phyloP scores from a whole-genome alignment of 345 rosid genomes.

The Syzygium grande region DNA sequence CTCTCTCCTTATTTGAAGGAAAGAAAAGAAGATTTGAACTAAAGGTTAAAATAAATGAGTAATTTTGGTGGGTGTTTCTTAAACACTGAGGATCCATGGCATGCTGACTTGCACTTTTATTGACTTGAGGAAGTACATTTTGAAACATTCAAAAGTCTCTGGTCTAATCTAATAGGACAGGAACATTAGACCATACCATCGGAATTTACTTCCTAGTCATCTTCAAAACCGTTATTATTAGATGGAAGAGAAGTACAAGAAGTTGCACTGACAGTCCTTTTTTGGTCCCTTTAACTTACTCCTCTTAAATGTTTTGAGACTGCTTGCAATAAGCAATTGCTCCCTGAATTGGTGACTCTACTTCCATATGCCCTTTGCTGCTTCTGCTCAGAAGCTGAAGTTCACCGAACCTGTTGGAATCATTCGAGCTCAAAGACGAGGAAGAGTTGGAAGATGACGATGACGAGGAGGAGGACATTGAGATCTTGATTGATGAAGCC shows the following conservation, averaged over 20 bases:
- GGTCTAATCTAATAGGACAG: neutral
- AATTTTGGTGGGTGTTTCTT: neutral
- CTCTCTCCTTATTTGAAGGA: neutral
- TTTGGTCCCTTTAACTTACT: neutral
- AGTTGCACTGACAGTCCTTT: neutral
- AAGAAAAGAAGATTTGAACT: neutral
- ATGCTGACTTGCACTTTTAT: neutral
- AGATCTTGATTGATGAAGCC: constrained; percentile 27
- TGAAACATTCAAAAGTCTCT: neutral
- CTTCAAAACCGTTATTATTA: neutral
- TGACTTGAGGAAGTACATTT: neutral
- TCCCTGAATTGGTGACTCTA: constrained; percentile 80
- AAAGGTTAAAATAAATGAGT: neutral
- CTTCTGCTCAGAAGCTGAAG: constrained; percentile 3
- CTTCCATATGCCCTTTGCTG: constrained; percentile 22
- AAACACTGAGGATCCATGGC: neutral
- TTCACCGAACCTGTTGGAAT: neutral
- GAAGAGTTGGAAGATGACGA: constrained; percentile 1
- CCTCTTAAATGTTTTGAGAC: neutral
- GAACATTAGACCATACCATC: neutral
- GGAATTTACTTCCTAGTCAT: neutral
- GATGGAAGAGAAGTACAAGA: neutral
- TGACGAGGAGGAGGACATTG: constrained; percentile 18
- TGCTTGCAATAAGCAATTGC: constrained; percentile 91
- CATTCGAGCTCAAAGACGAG: neutral